Percentiles rank a stretch among this genome's conserved stretches.
phyloP scores from a whole-genome alignment of 2,329 filamentous ascomycete species.

The Colletotrichum sublineola region DNA sequence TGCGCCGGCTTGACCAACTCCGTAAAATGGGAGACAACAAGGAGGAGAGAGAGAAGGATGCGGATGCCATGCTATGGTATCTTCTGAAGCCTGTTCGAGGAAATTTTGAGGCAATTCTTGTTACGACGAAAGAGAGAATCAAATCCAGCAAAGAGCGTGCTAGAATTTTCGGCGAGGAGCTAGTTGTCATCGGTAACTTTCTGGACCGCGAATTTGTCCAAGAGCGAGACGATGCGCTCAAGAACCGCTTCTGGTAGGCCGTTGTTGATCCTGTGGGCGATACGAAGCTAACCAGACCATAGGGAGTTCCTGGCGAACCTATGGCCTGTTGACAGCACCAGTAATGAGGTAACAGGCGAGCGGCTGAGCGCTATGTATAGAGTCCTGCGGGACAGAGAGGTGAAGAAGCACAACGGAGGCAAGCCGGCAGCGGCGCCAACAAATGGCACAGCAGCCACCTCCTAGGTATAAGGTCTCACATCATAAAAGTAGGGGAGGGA shows the following conservation, averaged over 20 bases:
- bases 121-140: conserved; percentile 72
- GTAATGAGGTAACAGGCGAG: conserved; percentile 58
- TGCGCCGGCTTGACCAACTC: conserved; percentile 58
- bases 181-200: conserved; percentile 73
- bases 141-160: conserved; percentile 73
- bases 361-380: conserved; percentile 61
- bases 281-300: conserved; percentile 10
- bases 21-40: conserved; percentile 63
- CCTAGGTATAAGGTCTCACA: conserved; percentile 30
- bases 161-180: conserved; percentile 70
- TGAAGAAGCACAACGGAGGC: conserved; percentile 42
- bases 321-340: conserved; percentile 62
- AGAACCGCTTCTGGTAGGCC: conserved; percentile 44
- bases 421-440: conserved; percentile 30
- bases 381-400: conserved; percentile 54
- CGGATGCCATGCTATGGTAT: conserved; percentile 63
- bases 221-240: conserved; percentile 54
- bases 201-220: conserved; percentile 56
- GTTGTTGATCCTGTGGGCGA: not conserved
- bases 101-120: conserved; percentile 70
- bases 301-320: conserved; percentile 62
- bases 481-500: conserved; percentile 31
- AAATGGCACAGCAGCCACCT: conserved; percentile 41
- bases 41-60: conserved; percentile 60
- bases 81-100: conserved; percentile 70